These are phyloP conservation scores for Tricholoma saponaceum DNA, from an alignment of 768 basidiomycete species.

Conservation along the genomic window DNA sequence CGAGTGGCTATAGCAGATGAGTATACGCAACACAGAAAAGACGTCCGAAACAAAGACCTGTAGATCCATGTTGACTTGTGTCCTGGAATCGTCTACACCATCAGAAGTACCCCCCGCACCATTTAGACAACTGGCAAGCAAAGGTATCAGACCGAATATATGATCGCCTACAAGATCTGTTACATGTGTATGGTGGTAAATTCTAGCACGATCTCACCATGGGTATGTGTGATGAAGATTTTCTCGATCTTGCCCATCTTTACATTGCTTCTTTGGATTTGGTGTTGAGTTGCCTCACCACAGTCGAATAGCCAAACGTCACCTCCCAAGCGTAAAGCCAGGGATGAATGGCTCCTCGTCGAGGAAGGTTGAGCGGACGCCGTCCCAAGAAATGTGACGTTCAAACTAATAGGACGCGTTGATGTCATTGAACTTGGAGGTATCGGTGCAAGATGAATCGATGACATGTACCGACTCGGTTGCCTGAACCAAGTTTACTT, in stretches of 20 bases:
- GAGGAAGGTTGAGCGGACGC: slow-evolving; percentile 79
- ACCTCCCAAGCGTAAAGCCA: slow-evolving; percentile 59
- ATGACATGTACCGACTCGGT: no score
- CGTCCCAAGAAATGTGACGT: slow-evolving; percentile 75
- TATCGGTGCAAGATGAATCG: no score
- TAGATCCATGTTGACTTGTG: slow-evolving; percentile 28
- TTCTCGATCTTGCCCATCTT: slow-evolving; percentile 79
- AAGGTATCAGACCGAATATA: slow-evolving; percentile 69
- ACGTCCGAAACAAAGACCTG: slow-evolving; percentile 25
- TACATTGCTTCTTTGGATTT: slow-evolving; percentile 65
- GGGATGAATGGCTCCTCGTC: slow-evolving; percentile 74
- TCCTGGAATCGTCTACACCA: slow-evolving; percentile 57
- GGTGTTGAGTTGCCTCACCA: slow-evolving; percentile 81
- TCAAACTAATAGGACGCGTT: slow-evolving; percentile 28
- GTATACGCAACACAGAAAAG: not conserved
- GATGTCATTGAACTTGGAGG: not conserved
- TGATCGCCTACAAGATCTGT: slow-evolving; percentile 60
- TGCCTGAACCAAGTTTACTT: no score
- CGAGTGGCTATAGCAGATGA: slow-evolving; percentile 47
- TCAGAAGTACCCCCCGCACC: slow-evolving; percentile 67
- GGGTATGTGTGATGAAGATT: slow-evolving; percentile 87
- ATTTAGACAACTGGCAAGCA: slow-evolving; percentile 67
- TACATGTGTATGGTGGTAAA: not conserved
- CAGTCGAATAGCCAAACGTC: slow-evolving; percentile 87
- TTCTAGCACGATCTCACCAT: slow-evolving; percentile 47